These are phyloP conservation scores for Gyromitra esculenta DNA, from an alignment of 2,329 filamentous ascomycete species.

Conservation along the genomic window DNA sequence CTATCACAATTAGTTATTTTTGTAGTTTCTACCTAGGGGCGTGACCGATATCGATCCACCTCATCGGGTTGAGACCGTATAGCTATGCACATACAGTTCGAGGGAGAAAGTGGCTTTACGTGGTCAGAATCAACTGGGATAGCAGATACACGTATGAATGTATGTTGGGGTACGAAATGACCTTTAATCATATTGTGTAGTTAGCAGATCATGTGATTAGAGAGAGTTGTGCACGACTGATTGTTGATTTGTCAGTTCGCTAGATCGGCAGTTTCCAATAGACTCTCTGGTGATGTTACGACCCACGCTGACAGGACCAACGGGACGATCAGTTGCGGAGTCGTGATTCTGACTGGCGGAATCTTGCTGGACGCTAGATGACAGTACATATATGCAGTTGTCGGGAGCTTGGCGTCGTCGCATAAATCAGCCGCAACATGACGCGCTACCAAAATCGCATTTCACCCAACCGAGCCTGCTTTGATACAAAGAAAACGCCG, in stretches of 20 bases:
- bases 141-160: background rate
- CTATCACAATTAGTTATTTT: no score
- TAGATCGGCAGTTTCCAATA: conserved; percentile 7
- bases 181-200: background rate
- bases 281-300: background rate
- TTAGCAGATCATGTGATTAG: background rate
- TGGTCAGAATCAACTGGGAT: no score
- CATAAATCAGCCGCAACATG: conserved; percentile 28
- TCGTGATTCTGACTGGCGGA: background rate
- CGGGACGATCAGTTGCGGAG: background rate
- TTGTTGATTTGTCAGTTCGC: background rate
- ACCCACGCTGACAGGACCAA: background rate
- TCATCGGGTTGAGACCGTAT: no score
- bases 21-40: no score
- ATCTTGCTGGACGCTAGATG: background rate
- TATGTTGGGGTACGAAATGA: no score
- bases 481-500: conserved; percentile 6
- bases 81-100: no score
- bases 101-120: no score
- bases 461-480: conserved; percentile 2
- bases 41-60: no score
- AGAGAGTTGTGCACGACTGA: background rate
- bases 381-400: background rate
- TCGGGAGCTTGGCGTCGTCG: conserved; percentile 33
- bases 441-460: conserved; percentile 16